A percentile compares a stretch with the other conserved stretches of the same genome.
Conservation (phyloP, 2,329 filamentous ascomycete genomes). For the Thyridium curvatum region DNA sequence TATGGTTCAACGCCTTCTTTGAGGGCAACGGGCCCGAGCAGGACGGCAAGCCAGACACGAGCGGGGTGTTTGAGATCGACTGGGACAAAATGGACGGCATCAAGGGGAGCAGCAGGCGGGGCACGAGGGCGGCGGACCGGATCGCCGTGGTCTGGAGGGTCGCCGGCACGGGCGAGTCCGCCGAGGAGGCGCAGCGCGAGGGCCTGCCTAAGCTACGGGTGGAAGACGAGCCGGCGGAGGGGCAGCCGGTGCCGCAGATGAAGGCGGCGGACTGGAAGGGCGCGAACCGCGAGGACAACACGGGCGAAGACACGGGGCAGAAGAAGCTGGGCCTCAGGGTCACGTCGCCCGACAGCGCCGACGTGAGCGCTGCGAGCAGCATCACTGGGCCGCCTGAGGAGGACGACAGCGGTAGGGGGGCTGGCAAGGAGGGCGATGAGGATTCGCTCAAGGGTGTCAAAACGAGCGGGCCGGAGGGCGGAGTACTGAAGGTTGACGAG, state of each 20-base stretch:
- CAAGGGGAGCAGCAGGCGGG: conserved; percentile 80
- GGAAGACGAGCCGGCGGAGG: conserved; percentile 51
- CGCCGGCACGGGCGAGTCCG: conserved; percentile 16
- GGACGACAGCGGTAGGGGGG: too few relatives aligned
- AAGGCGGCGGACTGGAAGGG: conserved; percentile 71
- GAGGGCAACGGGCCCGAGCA: conserved; percentile 73
- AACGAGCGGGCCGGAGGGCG: conserved; percentile 18
- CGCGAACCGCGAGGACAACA: conserved; percentile 35
- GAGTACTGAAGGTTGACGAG: conserved; percentile 11
- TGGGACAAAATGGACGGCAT: conserved; percentile 83
- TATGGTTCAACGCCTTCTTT: conserved; percentile 96
- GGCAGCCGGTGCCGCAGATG: conserved; percentile 65
- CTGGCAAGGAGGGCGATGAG: conserved; percentile 9
- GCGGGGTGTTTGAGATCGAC: conserved; percentile 53
- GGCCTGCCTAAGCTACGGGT: conserved; percentile 9
- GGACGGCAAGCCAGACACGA: conserved; percentile 52
- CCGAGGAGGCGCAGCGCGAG: conserved; percentile 5
- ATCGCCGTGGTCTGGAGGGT: conserved; percentile 79
- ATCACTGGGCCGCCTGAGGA: conserved; percentile 21
- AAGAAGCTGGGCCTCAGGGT: conserved; percentile 64
- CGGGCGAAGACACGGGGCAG: conserved; percentile 41
- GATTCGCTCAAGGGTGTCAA: conserved; percentile 18
- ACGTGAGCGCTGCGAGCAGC: conserved; percentile 69
- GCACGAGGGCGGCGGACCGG: conserved; percentile 72
- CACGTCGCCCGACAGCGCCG: conserved; percentile 57